A percentile compares a stretch with the other conserved stretches of the same genome.
phyloP scores from a whole-genome alignment of 2,329 filamentous ascomycete genomes.

The Magnaporthales sp. region DNA sequence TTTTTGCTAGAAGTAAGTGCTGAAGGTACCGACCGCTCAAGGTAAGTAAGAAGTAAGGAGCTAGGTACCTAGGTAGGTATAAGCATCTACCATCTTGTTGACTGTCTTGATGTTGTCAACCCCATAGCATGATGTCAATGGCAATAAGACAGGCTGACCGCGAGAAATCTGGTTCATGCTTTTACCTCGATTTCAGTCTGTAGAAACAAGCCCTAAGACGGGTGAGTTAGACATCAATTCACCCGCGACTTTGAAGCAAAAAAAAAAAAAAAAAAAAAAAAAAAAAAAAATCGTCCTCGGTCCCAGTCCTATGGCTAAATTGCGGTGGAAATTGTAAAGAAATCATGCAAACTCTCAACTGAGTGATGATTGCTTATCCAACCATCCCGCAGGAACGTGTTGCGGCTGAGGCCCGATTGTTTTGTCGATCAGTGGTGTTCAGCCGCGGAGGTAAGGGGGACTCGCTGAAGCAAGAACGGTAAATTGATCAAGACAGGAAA shows the following conservation, averaged over 20 bases:
- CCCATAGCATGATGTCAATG: neutral
- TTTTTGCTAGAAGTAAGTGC: neutral
- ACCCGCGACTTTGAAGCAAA: too few relatives aligned
- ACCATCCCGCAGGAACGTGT: neutral
- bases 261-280: too few relatives aligned
- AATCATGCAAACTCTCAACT: neutral
- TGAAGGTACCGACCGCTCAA: neutral
- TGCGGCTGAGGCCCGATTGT: neutral
- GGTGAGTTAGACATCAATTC: too few relatives aligned
- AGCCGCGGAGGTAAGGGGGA: neutral
- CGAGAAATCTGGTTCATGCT: neutral
- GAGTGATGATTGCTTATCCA: neutral
- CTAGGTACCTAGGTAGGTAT: neutral
- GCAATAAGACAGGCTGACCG: neutral
- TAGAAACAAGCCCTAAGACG: neutral
- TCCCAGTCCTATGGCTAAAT: neutral
- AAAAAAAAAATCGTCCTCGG: too few relatives aligned
- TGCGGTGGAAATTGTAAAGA: neutral
- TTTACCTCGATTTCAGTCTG: neutral
- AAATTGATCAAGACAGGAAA: neutral
- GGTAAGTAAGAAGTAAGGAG: neutral
- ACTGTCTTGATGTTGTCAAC: neutral
- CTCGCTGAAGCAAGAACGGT: neutral
- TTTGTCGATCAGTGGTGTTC: neutral
- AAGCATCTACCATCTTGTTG: neutral